A percentile compares a stretch with the other conserved stretches of the same genome.
Conservation (phyloP, 1,284 basidiomycete species). For the Phellopilus nigrolimitatus region DNA sequence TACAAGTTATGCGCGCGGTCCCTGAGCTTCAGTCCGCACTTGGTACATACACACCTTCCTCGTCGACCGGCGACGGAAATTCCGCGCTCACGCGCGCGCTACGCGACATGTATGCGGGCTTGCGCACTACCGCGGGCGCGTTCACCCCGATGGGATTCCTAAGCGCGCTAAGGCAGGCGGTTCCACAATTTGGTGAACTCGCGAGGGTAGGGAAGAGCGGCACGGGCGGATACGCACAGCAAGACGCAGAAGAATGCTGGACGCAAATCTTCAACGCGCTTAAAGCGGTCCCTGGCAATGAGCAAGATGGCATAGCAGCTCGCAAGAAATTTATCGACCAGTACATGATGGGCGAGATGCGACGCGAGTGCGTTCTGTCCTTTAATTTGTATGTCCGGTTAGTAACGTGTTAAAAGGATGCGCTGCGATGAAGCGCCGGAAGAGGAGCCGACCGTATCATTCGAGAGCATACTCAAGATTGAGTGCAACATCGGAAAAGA, state of each 20-base stretch:
- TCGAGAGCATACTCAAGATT: slow-evolving; percentile 82
- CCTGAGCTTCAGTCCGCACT: slow-evolving; percentile 82
- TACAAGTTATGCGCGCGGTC: slow-evolving; percentile 88
- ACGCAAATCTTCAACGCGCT: slow-evolving; percentile 79
- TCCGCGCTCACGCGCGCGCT: slow-evolving; percentile 42
- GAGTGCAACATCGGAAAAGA: slow-evolving; percentile 86
- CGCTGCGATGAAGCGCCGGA: slow-evolving; percentile 78
- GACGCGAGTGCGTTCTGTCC: slow-evolving; percentile 61
- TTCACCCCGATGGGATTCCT: slow-evolving; percentile 78
- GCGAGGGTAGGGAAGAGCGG: slow-evolving; percentile 41
- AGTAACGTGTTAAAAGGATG: slow-evolving; percentile 41
- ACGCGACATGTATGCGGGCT: slow-evolving; percentile 67
- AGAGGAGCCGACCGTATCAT: slow-evolving; percentile 61
- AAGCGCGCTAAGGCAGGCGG: slow-evolving; percentile 65
- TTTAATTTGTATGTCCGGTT: slow-evolving; percentile 12
- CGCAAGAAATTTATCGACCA: slow-evolving; percentile 70
- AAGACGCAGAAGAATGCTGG: slow-evolving; percentile 98
- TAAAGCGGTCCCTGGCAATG: slow-evolving; percentile 48
- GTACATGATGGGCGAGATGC: slow-evolving; percentile 79
- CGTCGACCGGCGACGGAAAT: slow-evolving; percentile 20
- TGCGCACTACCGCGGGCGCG: slow-evolving; percentile 74
- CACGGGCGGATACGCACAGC: slow-evolving; percentile 72
- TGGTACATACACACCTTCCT: slow-evolving; percentile 39
- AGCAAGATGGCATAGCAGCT: too few species aligned
- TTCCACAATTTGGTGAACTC: slow-evolving; percentile 90